Base-by-base conservation (phyloP, 805 yeast species). In the Pichia heedii region DNA sequence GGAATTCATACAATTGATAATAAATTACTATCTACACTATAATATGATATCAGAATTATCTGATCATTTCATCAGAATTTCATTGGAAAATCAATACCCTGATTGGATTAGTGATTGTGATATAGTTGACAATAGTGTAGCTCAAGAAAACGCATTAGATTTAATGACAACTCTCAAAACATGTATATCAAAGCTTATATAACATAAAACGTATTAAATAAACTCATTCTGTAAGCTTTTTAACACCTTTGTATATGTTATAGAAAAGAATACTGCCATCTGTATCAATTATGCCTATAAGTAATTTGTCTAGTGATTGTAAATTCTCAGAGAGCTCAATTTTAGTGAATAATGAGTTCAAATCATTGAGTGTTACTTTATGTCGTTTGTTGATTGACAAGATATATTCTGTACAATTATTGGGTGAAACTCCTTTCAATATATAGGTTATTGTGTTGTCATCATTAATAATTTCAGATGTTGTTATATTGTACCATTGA, bases 221-320 rank as follows among this genome's bases (percentile, higher is more conserved):
- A 29, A n/a, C n/a, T n/a, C n/a, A n/a, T n/a, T 29, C 32, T 13
- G 15, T 29, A 8, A 37, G 30, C 27, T 32, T 76, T 29, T 70
- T 76, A 10, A 81, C 60, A 4, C 89, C 89, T 52, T 76, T 77
- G 56, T 80, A 76, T 16, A 79, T 67, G 56, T 75, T 74, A 57
- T 83, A 82, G 52, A 77, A 83, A n/a, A 81, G 81, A 18, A 80
- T 69, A 0, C 88, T 79, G 2, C 86, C 81, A 56, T 83, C 93
- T 43, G 71, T 71, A 51, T 74, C 78, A 3, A 74, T 70, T 8
- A 82, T 64, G 0, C 76, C 88, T 26, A 77, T 49, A 0, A 79
- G 63, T 3, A 83, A 48, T 44, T 78, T 62, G 36, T 59, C 60
- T 0, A 33, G n/a, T n/a, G n/a, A 22, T 22, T 74, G 54, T 7